phyloP scores from a whole-genome alignment of 2,329 filamentous ascomycete genomes.

The Aspergillus quadrilineatus region DNA sequence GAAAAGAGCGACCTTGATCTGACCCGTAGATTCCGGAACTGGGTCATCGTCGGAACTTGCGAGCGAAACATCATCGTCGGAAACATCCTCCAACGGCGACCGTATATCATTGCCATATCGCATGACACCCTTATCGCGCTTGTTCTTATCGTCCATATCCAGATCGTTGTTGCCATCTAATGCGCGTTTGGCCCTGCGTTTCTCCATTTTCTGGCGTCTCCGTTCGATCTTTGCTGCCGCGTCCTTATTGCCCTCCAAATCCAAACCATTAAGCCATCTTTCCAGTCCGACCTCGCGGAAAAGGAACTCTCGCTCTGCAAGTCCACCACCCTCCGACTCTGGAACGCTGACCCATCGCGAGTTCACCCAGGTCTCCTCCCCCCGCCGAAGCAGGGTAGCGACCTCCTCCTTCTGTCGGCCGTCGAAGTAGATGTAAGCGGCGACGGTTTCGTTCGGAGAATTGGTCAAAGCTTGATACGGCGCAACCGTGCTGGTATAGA shows the following conservation, averaged over 20 bases:
- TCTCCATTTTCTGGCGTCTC: conserved; percentile 70
- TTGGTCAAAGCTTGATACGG: conserved; percentile 92
- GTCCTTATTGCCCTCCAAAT: conserved; percentile 90
- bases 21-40: conserved; percentile 84
- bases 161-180: conserved; percentile 54
- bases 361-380: conserved; percentile 99
- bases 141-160: conserved; percentile 38
- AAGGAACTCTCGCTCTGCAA: conserved; percentile 93
- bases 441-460: conserved; percentile 93
- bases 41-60: conserved; percentile 83
- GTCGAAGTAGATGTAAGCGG: conserved; percentile 98
- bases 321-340: conserved; percentile 83
- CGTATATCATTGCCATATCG: conserved; percentile 77
- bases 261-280: conserved; percentile 92
- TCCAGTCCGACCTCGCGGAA: conserved; percentile 96
- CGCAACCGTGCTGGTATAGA: conserved; percentile 60
- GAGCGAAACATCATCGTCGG: conserved; percentile 66
- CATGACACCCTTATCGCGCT: conserved; percentile 59
- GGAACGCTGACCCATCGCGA: conserved; percentile 96
- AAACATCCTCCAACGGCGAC: conserved; percentile 69
- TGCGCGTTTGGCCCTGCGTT: conserved; percentile 74
- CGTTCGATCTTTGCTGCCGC: conserved; percentile 75
- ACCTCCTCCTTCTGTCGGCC: conserved; percentile 94
- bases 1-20: conserved; percentile 98
- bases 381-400: conserved; percentile 83